Evolutionary conservation across 1,284 basidiomycete genomes (phyloP).

Genomic region (Sporisorium scitamineum): DNA sequence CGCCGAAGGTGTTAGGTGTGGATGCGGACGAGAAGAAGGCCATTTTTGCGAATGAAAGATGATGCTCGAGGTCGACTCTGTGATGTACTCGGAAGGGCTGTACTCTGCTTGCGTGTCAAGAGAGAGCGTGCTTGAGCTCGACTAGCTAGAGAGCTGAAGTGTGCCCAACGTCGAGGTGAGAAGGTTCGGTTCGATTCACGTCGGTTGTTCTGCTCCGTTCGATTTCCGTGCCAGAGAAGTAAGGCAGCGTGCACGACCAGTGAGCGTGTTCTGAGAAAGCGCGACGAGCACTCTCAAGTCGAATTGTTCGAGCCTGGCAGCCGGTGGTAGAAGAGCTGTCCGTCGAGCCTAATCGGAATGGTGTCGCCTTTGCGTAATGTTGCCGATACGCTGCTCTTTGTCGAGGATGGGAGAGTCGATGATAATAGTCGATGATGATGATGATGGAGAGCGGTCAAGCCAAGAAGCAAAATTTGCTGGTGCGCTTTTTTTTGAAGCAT

Average conservation of each 20-base stretch:
- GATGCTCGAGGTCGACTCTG: too few relatives aligned
- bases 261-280: background rate
- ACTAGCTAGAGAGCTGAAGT: background rate
- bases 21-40: conserved; percentile 61
- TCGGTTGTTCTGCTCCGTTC: background rate
- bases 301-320: background rate
- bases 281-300: background rate
- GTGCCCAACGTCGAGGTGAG: background rate
- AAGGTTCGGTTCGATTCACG: background rate
- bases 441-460: conserved; percentile 5
- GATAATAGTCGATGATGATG: background rate
- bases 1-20: conserved; percentile 55
- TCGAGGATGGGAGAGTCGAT: too few relatives aligned
- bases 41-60: conserved; percentile 21
- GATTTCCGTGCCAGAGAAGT: background rate
- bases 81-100: background rate
- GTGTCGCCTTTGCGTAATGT: too few relatives aligned
- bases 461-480: conserved; percentile 1
- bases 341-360: too few relatives aligned
- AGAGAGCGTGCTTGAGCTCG: background rate
- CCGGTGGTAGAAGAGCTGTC: too few relatives aligned
- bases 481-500: background rate
- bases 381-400: too few relatives aligned
- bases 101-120: background rate
- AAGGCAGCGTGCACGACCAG: background rate